Base-by-base conservation (phyloP, 345 rosid species). In the Heritiera fomes region DNA sequence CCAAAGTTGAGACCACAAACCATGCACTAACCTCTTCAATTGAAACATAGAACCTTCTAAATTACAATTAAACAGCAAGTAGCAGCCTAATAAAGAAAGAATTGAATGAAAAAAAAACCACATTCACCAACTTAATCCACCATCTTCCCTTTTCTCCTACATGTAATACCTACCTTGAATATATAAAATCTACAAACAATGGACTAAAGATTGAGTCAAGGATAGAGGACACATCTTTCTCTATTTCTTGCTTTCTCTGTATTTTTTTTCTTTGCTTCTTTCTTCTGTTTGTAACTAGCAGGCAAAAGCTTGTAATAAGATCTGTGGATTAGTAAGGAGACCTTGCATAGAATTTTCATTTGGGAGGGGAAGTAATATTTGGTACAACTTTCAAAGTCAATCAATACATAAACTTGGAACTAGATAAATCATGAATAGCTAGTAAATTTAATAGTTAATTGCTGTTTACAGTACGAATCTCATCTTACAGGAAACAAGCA, bases 91-190 rank as follows among this genome's bases (percentile, higher is more conserved):
- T 47, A 50, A 53, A 17, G 62, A 72, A 68, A 32, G 3, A 32
- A 15, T 53, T 34, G 45, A 18, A 18, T 72, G 62, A 72, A 53
- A 53, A 14, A 23, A 14, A 64, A 52, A 72, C 8, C 30, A 32
- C 38, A 47, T 47, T 47, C 58, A 41, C 56, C n/a, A 49, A 46
- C 40, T 70, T 49, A 23, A 71, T 30, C 43, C 61, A 71, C 61
- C 43, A 72, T 34, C 60, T 49, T 71, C 9, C 43, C 60, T 32
- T 23, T 23, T 71, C 75, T 71, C 45, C 53, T 68, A 69, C n/a
- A 23, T 23, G 15, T 47, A 47, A 12, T 23, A 47, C 53, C 53
- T 45, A 11, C 53, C 8, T 45, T n/a, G 34, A 45, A 45, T 45
- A 12, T 62, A 30, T 2, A 8, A 58, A 20, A 20, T 62, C 8